Conservation (phyloP, 2,329 filamentous ascomycete genomes). For the Grosmannia serpens region DNA sequence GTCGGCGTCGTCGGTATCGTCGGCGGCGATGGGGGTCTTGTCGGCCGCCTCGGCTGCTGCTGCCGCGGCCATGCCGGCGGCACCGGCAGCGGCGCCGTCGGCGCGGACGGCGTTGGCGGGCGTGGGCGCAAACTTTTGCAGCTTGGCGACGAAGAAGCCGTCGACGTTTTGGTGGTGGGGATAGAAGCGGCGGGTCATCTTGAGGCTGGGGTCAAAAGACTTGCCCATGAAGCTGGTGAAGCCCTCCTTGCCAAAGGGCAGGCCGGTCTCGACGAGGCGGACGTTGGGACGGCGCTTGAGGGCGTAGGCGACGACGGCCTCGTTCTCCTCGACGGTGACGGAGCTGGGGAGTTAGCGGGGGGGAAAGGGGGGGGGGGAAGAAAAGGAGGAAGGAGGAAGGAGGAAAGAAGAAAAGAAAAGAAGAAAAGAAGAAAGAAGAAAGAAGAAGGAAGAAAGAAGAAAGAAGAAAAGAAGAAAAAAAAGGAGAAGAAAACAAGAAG, state of each 20-base stretch:
- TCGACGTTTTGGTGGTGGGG: conserved; percentile 69
- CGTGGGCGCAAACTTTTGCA: conserved; percentile 81
- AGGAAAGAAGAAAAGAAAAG: neutral
- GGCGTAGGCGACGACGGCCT: conserved; percentile 87
- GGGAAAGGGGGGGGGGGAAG: too few species aligned
- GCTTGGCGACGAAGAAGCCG: conserved; percentile 96
- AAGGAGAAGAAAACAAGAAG: neutral
- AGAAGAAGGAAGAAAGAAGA: neutral
- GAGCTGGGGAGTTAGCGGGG: conserved; percentile 3
- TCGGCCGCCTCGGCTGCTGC: conserved; percentile 37
- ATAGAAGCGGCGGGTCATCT: conserved; percentile 75
- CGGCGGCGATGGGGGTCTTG: conserved; percentile 52
- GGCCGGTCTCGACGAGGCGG: conserved; percentile 79
- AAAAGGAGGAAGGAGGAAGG: neutral
- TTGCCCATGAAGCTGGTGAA: conserved; percentile 89
- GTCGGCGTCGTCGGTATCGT: conserved; percentile 20
- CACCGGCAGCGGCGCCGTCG: neutral
- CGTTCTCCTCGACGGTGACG: conserved; percentile 38
- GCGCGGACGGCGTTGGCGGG: conserved; percentile 41
- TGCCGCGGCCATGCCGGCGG: neutral
- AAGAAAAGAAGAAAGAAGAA: too few species aligned
- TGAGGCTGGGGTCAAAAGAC: conserved; percentile 76
- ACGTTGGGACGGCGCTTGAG: conserved; percentile 88
- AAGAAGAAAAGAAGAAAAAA: too few species aligned
- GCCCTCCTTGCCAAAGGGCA: conserved; percentile 83